Conservation (phyloP, 371 early-diverging fungal genomes). For the Mortierella polycephala region DNA sequence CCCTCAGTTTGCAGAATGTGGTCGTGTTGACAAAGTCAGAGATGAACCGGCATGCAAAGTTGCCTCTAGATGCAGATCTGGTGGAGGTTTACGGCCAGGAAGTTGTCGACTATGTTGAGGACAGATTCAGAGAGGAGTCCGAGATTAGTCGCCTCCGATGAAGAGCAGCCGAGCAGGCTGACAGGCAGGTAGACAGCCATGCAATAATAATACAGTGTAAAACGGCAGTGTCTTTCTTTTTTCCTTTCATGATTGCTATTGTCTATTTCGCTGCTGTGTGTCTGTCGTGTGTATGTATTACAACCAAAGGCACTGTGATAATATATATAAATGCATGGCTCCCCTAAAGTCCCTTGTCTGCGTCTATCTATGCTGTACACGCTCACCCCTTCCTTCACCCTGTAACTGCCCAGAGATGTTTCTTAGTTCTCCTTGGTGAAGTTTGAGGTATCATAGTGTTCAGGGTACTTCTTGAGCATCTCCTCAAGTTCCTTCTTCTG, state of each 20-base stretch:
- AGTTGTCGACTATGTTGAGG: conserved; percentile 34
- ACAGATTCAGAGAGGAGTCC: conserved; percentile 39
- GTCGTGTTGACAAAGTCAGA: conserved; percentile 81
- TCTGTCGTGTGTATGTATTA: conserved; percentile 1
- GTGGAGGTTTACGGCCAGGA: conserved; percentile 40
- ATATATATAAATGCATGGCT: neutral
- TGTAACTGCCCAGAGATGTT: too few relatives aligned
- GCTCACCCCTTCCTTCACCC: too few relatives aligned
- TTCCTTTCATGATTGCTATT: neutral
- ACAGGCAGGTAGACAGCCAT: too few relatives aligned
- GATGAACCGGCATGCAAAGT: conserved; percentile 30
- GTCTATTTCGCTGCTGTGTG: neutral
- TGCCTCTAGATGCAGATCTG: conserved; percentile 34
- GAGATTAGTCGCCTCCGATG: conserved; percentile 43
- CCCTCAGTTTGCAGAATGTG: conserved; percentile 76
- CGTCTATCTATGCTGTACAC: neutral
- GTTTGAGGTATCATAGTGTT: conserved; percentile 74
- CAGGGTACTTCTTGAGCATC: conserved; percentile 87
- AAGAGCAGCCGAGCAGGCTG: neutral
- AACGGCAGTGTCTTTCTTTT: too few relatives aligned
- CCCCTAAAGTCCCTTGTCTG: neutral
- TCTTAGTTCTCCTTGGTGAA: conserved; percentile 40
- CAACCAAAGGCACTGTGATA: neutral
- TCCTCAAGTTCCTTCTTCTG: conserved; percentile 84
- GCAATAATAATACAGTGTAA: neutral